phyloP scores from a whole-genome alignment of 2,329 filamentous ascomycete species.

The Penicillium vulpinum region DNA sequence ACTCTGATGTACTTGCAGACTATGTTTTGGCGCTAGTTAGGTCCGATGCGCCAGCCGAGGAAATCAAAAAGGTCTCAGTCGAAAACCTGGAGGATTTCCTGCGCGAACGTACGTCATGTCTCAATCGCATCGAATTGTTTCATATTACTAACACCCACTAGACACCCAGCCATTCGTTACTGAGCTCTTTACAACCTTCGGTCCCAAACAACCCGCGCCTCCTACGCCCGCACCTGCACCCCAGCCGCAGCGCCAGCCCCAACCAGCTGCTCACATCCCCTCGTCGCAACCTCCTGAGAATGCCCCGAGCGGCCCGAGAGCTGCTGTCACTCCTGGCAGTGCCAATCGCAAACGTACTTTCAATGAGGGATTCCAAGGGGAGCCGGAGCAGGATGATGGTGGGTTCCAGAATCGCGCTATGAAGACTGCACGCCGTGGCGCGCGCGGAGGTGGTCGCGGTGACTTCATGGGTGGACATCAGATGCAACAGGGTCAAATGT shows the following conservation, averaged over 20 bases:
- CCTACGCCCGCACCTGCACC: slow-evolving; percentile 20
- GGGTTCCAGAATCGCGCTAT: slow-evolving; percentile 48
- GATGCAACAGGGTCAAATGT: slow-evolving; percentile 27
- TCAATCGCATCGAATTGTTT: slow-evolving; percentile 1
- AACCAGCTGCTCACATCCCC: slow-evolving; percentile 16
- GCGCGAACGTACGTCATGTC: slow-evolving; percentile 48
- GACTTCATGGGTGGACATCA: slow-evolving; percentile 39
- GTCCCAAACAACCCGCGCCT: slow-evolving; percentile 43
- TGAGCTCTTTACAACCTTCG: slow-evolving; percentile 55
- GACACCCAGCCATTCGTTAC: slow-evolving; percentile 57
- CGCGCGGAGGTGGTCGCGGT: slow-evolving; percentile 45
- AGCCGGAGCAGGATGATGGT: slow-evolving; percentile 44
- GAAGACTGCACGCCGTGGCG: slow-evolving; percentile 46
- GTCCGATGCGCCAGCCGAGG: slow-evolving; percentile 56
- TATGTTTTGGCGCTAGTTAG: slow-evolving; percentile 62
- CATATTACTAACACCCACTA: slow-evolving; percentile 28
- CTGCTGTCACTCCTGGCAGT: slow-evolving; percentile 21
- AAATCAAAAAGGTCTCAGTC: slow-evolving; percentile 54
- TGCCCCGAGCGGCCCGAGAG: slow-evolving; percentile 24
- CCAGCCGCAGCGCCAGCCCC: slow-evolving; percentile 23
- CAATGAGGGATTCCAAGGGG: slow-evolving; percentile 51
- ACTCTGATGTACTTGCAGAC: slow-evolving; percentile 61
- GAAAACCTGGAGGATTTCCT: slow-evolving; percentile 61
- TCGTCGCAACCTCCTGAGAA: slow-evolving; percentile 26
- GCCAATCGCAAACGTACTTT: slow-evolving; percentile 55